phyloP scores from a whole-genome alignment of 2,329 filamentous ascomycete species.

The Cytospora mali region DNA sequence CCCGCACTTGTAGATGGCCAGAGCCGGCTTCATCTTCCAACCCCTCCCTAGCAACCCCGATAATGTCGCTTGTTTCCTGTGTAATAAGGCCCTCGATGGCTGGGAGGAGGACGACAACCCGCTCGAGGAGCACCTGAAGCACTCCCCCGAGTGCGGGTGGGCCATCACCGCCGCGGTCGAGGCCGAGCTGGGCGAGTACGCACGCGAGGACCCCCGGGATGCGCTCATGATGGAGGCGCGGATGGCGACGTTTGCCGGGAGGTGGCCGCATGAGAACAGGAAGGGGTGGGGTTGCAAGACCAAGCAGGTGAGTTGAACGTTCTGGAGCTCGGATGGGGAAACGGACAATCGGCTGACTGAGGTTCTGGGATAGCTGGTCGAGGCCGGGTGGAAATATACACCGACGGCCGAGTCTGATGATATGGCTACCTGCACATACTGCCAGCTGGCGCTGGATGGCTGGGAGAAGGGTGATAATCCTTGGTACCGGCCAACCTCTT shows the following conservation, averaged over 20 bases:
- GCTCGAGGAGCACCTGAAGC: slow-evolving; percentile 80
- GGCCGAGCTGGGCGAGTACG: slow-evolving; percentile 62
- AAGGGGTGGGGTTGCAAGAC: slow-evolving; percentile 87
- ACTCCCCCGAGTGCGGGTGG: slow-evolving; percentile 84
- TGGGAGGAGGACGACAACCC: slow-evolving; percentile 91
- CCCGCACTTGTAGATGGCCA: slow-evolving; percentile 66
- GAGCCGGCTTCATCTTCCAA: slow-evolving; percentile 88
- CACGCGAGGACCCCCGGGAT: slow-evolving; percentile 72
- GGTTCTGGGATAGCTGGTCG: slow-evolving; percentile 72
- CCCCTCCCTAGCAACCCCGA: slow-evolving; percentile 76
- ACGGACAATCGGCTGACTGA: slow-evolving; percentile 5
- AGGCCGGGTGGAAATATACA: slow-evolving; percentile 93
- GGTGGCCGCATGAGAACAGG: slow-evolving; percentile 89
- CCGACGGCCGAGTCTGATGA: slow-evolving; percentile 83
- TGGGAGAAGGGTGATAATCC: slow-evolving; percentile 95
- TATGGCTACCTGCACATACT: slow-evolving; percentile 89
- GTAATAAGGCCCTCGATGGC: slow-evolving; percentile 80
- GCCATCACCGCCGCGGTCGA: slow-evolving; percentile 71
- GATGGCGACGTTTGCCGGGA: slow-evolving; percentile 77
- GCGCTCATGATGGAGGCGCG: slow-evolving; percentile 75
- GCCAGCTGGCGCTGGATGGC: slow-evolving; percentile 83
- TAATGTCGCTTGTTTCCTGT: slow-evolving; percentile 89
- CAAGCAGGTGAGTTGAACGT: slow-evolving; percentile 67
- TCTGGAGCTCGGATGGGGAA: background rate
- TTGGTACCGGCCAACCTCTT: slow-evolving; percentile 55